Percentiles rank a stretch among this genome's conserved stretches.
Evolutionary conservation across 2,329 filamentous ascomycete species (phyloP).

Genomic region (Chaetomiaceae sp.): DNA sequence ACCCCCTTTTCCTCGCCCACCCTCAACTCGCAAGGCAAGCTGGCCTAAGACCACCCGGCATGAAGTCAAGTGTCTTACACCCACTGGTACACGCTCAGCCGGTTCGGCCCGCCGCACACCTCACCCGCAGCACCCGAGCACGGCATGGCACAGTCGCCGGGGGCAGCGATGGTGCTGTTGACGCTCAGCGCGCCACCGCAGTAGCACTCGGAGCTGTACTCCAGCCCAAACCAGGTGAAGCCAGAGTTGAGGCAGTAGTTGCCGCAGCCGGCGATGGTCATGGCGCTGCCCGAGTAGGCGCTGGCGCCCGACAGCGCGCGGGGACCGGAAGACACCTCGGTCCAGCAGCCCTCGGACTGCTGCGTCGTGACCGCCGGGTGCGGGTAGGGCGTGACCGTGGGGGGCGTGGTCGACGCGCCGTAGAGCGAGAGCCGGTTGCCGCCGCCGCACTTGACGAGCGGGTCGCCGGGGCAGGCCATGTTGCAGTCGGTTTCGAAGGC

Average conservation of each 20-base stretch:
- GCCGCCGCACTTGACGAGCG: slow-evolving; percentile 17
- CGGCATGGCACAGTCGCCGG: slow-evolving; percentile 27
- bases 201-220: slow-evolving; percentile 24
- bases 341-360: slow-evolving; percentile 19
- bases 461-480: slow-evolving; percentile 19
- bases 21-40: too few species aligned
- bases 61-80: background rate
- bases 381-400: slow-evolving; percentile 12
- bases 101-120: slow-evolving; percentile 31
- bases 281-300: slow-evolving; percentile 10
- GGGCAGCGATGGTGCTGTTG: slow-evolving; percentile 14
- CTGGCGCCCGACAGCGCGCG: slow-evolving; percentile 16
- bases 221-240: slow-evolving; percentile 20
- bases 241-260: slow-evolving; percentile 20
- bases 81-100: slow-evolving; percentile 31
- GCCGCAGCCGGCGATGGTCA: slow-evolving; percentile 20
- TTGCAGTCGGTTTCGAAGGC: slow-evolving; percentile 20
- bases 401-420: slow-evolving; percentile 8
- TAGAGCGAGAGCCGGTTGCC: slow-evolving; percentile 21
- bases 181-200: slow-evolving; percentile 24
- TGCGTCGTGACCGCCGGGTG: slow-evolving; percentile 6
- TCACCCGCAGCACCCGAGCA: slow-evolving; percentile 29
- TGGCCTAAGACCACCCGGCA: too few species aligned
- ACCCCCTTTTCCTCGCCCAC: background rate
- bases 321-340: slow-evolving; percentile 11